Base-by-base conservation (phyloP, 1,139 yeast genomes). In the Saccharomyces hybrid region DNA sequence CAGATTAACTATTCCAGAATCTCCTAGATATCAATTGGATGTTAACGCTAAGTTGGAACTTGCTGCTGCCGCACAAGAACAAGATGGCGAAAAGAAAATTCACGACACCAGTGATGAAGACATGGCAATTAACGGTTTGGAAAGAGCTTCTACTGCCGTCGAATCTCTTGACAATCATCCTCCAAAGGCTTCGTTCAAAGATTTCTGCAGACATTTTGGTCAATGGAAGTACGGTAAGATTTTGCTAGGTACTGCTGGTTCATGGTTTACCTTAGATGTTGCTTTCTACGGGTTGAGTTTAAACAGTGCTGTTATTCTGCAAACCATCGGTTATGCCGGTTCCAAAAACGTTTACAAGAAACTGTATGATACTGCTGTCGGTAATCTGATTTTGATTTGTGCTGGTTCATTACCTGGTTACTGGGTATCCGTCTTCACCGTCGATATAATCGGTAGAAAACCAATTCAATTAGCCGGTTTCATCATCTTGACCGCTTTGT, bases 181-280 rank as follows among this genome's bases (percentile, higher is more conserved):
- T 34, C 67, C 68, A 54, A 72, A 73, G 64, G 81, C 82, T 31
- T 78, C 82, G 19, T 75, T 71, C 65, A 59, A 61, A 47, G 91
- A 86, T 71, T 87, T 87, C 76, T 64, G 78, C 65, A 49, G 60
- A 32, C 96, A 91, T 73, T 93, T 91, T 71, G 76, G 83, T 53
- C 86, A 89, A 75, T 90, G 97, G 96, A 88, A 78, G 74, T 86
- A 89, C 73, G 84, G 88, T 74, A 87, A 86, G 76, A 82, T 85
- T 58, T 78, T 93, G 64, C 63, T 93, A 54, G 99, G 98, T 71
- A 91, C 99, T 65, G 96, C 97, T 62, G 95, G 91, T 72, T 85
- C 95, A 51, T 93, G 99, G 99, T 91, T 91, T 78, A 78, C 85
- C 77, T 81, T 91, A 74, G 99, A 93, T 78, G 88, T 93, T 70